Conservation (phyloP, 305 asterid genomes). For the Fraxinus paxiana region DNA sequence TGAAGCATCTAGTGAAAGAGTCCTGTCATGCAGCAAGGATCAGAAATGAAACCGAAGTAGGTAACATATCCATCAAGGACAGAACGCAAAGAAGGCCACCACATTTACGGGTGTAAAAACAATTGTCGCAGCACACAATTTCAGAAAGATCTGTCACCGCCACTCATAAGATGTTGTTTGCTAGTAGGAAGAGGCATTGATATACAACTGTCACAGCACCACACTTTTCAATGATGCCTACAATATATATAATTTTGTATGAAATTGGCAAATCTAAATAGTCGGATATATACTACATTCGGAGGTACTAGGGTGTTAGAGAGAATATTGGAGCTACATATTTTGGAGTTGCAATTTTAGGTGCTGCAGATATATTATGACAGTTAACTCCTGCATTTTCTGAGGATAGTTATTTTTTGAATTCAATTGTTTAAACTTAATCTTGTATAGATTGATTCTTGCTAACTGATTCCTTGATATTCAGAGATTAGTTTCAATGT, state of each 20-base stretch:
- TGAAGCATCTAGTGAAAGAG: slow-evolving; percentile 91
- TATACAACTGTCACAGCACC: background rate
- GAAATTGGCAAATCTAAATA: background rate
- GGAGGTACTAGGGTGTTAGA: background rate
- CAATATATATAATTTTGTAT: background rate
- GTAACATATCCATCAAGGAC: background rate
- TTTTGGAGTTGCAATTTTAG: too few species aligned
- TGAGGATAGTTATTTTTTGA: too few species aligned
- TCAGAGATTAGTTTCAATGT: too few species aligned
- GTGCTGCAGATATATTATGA: too few species aligned
- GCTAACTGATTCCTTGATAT: too few species aligned
- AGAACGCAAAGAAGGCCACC: background rate
- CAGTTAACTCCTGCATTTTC: too few species aligned
- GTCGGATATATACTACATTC: background rate
- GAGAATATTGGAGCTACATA: too few species aligned
- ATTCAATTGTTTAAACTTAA: too few species aligned
- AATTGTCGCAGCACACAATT: background rate
- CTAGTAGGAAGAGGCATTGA: background rate
- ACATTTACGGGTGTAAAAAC: background rate
- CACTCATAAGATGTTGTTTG: background rate
- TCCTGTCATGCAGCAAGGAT: slow-evolving; percentile 46
- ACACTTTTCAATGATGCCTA: background rate
- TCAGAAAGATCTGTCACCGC: background rate
- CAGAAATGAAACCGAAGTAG: background rate
- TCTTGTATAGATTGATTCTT: too few species aligned